Evolutionary conservation across 225 moss, liverwort and hornwort genomes (phyloP).

Genomic region (Ulota crispa): DNA sequence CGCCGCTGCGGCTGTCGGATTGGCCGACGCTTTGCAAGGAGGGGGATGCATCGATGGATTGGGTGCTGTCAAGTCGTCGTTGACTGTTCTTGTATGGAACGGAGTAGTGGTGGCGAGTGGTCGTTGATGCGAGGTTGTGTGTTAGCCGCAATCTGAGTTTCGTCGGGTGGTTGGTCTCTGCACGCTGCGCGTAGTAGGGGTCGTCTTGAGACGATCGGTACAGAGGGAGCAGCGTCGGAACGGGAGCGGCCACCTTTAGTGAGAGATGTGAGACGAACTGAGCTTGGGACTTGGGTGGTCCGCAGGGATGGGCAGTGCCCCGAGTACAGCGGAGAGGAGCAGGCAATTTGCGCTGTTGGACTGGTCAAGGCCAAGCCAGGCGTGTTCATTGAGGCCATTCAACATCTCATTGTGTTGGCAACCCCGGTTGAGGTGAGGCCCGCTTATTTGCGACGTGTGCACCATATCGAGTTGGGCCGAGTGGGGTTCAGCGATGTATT

Average conservation of each 20-base stretch:
- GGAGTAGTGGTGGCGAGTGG: background rate
- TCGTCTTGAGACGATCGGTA: background rate
- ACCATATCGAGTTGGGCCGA: background rate
- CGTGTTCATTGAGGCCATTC: slow-evolving; percentile 95
- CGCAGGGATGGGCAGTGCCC: slow-evolving; percentile 98
- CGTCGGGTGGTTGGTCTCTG: background rate
- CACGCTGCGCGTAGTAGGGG: background rate
- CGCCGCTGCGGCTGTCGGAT: background rate
- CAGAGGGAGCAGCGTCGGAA: background rate
- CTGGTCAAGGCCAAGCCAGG: slow-evolving; percentile 82
- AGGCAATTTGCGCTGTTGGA: slow-evolving; percentile 87
- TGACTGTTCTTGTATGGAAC: background rate
- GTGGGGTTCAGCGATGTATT: background rate
- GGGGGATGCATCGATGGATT: background rate
- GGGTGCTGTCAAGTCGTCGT: background rate
- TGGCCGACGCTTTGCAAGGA: background rate
- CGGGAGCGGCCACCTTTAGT: background rate
- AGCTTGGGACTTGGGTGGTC: slow-evolving; percentile 11
- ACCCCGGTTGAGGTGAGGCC: slow-evolving; percentile 88
- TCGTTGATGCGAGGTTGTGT: background rate
- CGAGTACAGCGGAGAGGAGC: slow-evolving; percentile 97
- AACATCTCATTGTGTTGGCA: slow-evolving; percentile 81
- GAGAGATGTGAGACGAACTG: slow-evolving; percentile 3
- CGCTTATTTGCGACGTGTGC: background rate
- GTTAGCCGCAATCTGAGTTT: background rate